These are phyloP conservation scores for Przewalskia tangutica DNA, from an alignment of 257 asterid genomes.

Conservation along the genomic window DNA sequence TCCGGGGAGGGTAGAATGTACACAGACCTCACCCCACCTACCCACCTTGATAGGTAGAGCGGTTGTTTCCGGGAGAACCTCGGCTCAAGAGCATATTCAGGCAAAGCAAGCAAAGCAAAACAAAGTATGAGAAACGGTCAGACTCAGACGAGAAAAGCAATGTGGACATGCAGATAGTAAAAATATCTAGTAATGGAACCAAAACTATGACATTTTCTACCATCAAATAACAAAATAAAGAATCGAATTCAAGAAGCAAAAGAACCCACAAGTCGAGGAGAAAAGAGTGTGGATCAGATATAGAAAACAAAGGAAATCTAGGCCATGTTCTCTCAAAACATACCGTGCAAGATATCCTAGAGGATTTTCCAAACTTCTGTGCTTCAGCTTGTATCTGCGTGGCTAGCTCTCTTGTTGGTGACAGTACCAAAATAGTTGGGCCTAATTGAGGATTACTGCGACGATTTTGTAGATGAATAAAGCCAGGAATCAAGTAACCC, in stretches of 20 bases:
- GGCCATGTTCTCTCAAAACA: neutral
- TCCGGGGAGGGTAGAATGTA: too few species aligned
- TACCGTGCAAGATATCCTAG: slow-evolving; percentile 88
- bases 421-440: slow-evolving; percentile 87
- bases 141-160: too few species aligned
- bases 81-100: too few species aligned
- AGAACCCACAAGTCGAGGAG: neutral
- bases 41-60: too few species aligned
- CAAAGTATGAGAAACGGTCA: too few species aligned
- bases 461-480: slow-evolving; percentile 13
- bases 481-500: slow-evolving; percentile 19
- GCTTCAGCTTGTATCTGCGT: slow-evolving; percentile 99
- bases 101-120: too few species aligned
- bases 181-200: neutral
- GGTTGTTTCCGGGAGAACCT: too few species aligned
- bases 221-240: neutral
- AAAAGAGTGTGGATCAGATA: neutral
- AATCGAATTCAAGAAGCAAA: neutral
- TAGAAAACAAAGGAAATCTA: neutral
- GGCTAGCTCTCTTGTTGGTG: slow-evolving; percentile 96
- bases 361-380: slow-evolving; percentile 73
- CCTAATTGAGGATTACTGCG: slow-evolving; percentile 69
- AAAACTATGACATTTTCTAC: neutral
- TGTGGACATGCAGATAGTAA: too few species aligned
- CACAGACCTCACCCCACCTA: too few species aligned